A percentile compares a stretch with the other conserved stretches of the same genome.
These are phyloP conservation scores for Lactarius akahatsu DNA, from an alignment of 768 basidiomycete species.

Conservation along the genomic window DNA sequence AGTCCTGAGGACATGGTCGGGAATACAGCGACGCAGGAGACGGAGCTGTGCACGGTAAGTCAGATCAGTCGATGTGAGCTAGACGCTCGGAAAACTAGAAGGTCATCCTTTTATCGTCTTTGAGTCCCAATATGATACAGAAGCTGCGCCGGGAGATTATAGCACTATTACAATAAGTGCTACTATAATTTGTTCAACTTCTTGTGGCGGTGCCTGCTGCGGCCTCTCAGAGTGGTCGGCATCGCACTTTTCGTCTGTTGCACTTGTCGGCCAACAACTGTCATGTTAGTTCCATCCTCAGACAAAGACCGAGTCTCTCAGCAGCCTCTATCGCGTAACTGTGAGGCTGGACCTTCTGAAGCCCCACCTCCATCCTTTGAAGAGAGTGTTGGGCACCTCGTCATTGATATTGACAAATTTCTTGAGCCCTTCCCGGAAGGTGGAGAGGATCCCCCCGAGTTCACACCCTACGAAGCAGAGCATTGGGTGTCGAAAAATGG, in stretches of 20 bases:
- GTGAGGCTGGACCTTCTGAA: conserved; percentile 19
- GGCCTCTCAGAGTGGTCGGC: no score
- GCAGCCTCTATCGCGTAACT: conserved; percentile 1
- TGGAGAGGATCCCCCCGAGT: conserved; percentile 57
- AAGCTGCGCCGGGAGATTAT: no score
- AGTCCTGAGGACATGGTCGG: conserved; percentile 19
- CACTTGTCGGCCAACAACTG: not conserved
- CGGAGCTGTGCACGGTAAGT: conserved; percentile 11
- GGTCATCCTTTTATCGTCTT: conserved; percentile 15
- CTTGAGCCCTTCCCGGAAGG: conserved; percentile 33
- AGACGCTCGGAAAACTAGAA: not conserved
- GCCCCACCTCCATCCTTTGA: conserved; percentile 29
- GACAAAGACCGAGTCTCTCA: conserved; percentile 3
- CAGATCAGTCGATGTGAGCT: not conserved
- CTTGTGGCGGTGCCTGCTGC: not conserved
- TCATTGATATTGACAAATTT: conserved; percentile 33
- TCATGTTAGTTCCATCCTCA: conserved; percentile 3
- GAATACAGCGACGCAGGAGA: conserved; percentile 7
- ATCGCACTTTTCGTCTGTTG: not conserved
- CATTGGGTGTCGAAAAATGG: conserved; percentile 50
- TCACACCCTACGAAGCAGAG: conserved; percentile 62
- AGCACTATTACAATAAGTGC: no score
- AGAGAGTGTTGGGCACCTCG: conserved; percentile 27
- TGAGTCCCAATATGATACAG: conserved; percentile 5
- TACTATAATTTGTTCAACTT: no score